Evolutionary conservation across 2,329 filamentous ascomycete genomes (phyloP).

Genomic region (Chaetomium olivaceum): DNA sequence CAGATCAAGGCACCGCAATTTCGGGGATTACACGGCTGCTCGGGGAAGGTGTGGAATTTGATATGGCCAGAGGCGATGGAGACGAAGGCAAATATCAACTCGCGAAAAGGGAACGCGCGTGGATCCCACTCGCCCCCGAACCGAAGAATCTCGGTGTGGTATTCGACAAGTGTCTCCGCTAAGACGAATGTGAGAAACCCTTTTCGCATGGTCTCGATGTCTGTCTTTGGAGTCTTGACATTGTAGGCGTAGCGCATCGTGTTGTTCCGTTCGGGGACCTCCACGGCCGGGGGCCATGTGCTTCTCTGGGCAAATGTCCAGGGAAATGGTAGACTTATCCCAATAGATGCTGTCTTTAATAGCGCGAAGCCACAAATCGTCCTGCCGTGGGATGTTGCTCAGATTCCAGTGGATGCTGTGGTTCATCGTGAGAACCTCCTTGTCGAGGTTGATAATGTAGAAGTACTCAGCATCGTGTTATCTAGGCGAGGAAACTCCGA

Average conservation of each 20-base stretch:
- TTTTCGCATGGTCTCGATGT: neutral
- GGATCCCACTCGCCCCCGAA: neutral
- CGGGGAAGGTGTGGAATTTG: neutral
- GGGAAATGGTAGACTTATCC: neutral
- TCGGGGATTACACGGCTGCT: neutral
- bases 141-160: no score
- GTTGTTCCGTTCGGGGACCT: neutral
- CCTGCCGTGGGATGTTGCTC: neutral
- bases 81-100: neutral
- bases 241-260: neutral
- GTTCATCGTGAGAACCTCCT: neutral
- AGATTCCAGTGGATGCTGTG: neutral
- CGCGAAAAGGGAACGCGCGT: neutral
- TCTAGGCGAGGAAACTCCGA: neutral
- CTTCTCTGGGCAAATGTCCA: neutral
- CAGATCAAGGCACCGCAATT: neutral
- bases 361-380: neutral
- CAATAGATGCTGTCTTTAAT: neutral
- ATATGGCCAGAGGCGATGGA: neutral
- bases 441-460: slow-evolving; percentile 1
- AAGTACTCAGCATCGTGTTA: no score
- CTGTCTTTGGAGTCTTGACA: neutral
- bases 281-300: neutral
- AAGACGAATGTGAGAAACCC: neutral
- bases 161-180: neutral